Base-by-base conservation (phyloP, 192 early-diverging fungal species). In the Backusella mclennaniae region DNA sequence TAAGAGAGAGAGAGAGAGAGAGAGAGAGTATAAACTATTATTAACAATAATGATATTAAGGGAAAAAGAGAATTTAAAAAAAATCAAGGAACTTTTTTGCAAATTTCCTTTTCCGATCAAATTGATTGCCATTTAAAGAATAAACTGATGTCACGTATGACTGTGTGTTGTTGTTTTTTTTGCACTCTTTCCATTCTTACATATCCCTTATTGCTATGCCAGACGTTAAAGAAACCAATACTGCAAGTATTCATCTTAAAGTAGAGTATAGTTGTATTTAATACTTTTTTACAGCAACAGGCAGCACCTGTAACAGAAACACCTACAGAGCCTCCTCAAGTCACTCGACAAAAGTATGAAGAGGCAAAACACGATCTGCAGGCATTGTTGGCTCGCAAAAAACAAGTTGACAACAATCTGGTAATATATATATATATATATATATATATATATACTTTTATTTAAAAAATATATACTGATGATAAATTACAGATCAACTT, bases 321-420 rank as follows among this genome's bases (percentile, higher is more conserved):
- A 36, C 35, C 76, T 1, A 38, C 46, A 69, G 75, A 76, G 31
- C 78, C 73, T 26, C 79, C 79, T 42, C 79, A 80, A 70, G 79
- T 82, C 0, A 87, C 88, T 33, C 76, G 84, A 35, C 86, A 89
- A 69, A 82, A 87, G 49, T 86, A 87, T 69, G 76, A 92, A 66
- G 95, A 97, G 74, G 93, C 94, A 29, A 94, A 95, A 77, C 84
- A 85, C 69, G 93, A 95, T 70, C 83, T 96, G 21, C 88, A 84
- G 49, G 92, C 92, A 49, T 83, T 97, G 5, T 71, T 96, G 31
- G 77, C 85, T 29, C 88, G 93, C 52, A 97, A 97, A 77, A 94
- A 94, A 82, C 86, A 91, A 33, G 87, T 94, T 29, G 96, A 97
- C 78, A 88, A 87, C 33, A 91, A 86, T 66, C 81, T 97, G 74